Percentiles rank a stretch among this genome's conserved stretches.
Evolutionary conservation across 1,284 basidiomycete species (phyloP).

Genomic region (Schizopora paradoxa): DNA sequence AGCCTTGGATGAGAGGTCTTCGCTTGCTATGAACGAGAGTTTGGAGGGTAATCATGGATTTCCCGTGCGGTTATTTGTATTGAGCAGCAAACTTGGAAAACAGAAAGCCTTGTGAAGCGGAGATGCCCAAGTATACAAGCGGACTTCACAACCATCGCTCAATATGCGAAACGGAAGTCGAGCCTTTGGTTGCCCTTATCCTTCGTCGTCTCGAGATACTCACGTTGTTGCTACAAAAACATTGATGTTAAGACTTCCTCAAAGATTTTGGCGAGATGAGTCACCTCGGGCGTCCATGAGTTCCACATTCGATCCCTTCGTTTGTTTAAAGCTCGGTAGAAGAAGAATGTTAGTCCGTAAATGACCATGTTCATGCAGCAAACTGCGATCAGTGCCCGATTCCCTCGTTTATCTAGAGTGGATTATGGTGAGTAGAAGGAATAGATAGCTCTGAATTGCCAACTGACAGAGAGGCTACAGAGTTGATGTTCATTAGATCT

Average conservation of each 20-base stretch:
- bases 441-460: constrained; percentile 22
- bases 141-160: too few species aligned
- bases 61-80: too few species aligned
- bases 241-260: background rate
- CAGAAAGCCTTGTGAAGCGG: too few species aligned
- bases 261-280: constrained; percentile 12
- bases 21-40: too few species aligned
- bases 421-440: background rate
- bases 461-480: constrained; percentile 45
- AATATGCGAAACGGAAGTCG: constrained; percentile 58
- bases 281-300: constrained; percentile 44
- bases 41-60: too few species aligned
- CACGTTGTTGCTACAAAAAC: constrained; percentile 40
- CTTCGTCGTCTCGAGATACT: constrained; percentile 52
- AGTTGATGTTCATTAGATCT: background rate
- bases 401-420: constrained; percentile 37
- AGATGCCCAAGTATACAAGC: too few species aligned
- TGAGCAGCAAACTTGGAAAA: too few species aligned
- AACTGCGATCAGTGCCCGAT: constrained; percentile 39
- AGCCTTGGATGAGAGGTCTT: too few species aligned
- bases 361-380: constrained; percentile 43
- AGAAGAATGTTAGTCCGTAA: constrained; percentile 47
- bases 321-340: constrained; percentile 50
- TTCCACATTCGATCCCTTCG: constrained; percentile 50
- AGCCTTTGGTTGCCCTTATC: constrained; percentile 52